Evolutionary conservation across 192 early-diverging fungal genomes (phyloP), one percentile per base, ranked within the genome.

Genomic region (Entophlyctis helioformis): DNA sequence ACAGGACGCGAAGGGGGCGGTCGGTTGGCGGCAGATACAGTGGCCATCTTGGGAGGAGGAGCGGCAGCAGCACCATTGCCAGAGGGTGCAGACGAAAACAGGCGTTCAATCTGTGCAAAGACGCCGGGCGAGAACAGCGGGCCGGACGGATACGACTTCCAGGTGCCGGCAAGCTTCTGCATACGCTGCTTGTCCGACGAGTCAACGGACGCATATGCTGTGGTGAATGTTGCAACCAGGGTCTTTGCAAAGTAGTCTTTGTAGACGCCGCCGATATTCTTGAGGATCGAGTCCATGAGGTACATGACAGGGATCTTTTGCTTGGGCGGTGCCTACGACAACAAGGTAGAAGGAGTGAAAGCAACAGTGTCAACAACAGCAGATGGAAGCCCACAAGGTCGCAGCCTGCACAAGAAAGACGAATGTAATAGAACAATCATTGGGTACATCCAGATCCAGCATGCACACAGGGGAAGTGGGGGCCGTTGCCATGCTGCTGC

Each of bases 241-340:
- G 83, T 78, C 10, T 72, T 61, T 25, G 72, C 62, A 66, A 97
- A 88, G 18, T 82, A 57, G 15, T 59, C 52, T 2, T 84, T 46
- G 64, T 91, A 97, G 19, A 65, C 65, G 12, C 69, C 76, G 19
- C 91, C 89, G 33, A 91, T 84, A 60, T 93, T 92, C 62, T 97
- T 97, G 56, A 80, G 78, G 18, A 97, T 97, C 15, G 94, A 97
- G 66, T 97, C 94, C 24, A 97, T 71, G 31, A 97, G 66, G 59
- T 91, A 97, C 15, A 97, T 63, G 0, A 82, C 69, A 9, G 91
- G 91, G 10, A 97, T 71, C 63, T 93, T 93, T 55, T 83, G 77
- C 13, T 57, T 68, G 10, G 82, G 69, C 7, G 69, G 67, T 20
- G 72, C 79, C 87, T 91, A 67, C 15, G 51, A n/a, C n/a, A n/a